Percentiles rank a stretch among this genome's conserved stretches.
phyloP scores from a whole-genome alignment of 108 stramenopile species.

The Pseudonitzschia multiseries region DNA sequence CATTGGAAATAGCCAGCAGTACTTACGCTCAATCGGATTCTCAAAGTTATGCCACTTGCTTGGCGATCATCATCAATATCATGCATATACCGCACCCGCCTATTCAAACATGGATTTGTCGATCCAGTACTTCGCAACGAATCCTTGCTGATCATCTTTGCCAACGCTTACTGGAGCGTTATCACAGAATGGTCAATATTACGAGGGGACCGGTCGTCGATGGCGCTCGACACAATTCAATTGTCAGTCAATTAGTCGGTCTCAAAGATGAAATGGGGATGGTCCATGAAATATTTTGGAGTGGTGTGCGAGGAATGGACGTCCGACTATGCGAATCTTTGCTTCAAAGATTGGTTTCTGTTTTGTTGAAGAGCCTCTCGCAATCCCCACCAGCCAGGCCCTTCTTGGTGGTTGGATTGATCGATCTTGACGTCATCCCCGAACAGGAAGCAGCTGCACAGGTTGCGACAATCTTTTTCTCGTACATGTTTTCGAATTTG shows the following conservation, averaged over 20 bases:
- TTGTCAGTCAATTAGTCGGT: conserved; percentile 49
- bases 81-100: conserved; percentile 51
- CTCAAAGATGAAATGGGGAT: conserved; percentile 69
- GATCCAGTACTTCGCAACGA: conserved; percentile 32
- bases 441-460: conserved; percentile 50
- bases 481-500: conserved; percentile 45
- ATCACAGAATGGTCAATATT: conserved; percentile 33
- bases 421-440: conserved; percentile 48
- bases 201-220: conserved; percentile 61
- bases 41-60: conserved; percentile 59
- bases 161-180: conserved; percentile 39
- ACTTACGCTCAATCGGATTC: conserved; percentile 53
- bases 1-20: conserved; percentile 60
- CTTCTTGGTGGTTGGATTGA: conserved; percentile 38
- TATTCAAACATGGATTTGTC: conserved; percentile 52
- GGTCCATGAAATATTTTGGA: conserved; percentile 74
- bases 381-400: conserved; percentile 19
- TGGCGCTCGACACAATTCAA: conserved; percentile 45
- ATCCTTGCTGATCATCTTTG: conserved; percentile 41
- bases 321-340: conserved; percentile 71
- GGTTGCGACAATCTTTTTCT: conserved; percentile 42
- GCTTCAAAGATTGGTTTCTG: conserved; percentile 52
- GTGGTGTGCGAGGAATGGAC: conserved; percentile 69
- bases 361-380: conserved; percentile 49
- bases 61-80: conserved; percentile 67